Evolutionary conservation across 208 protist species (phyloP), one percentile per base, ranked within the genome.

Genomic region (Acanthamoeba culbertsoni): DNA sequence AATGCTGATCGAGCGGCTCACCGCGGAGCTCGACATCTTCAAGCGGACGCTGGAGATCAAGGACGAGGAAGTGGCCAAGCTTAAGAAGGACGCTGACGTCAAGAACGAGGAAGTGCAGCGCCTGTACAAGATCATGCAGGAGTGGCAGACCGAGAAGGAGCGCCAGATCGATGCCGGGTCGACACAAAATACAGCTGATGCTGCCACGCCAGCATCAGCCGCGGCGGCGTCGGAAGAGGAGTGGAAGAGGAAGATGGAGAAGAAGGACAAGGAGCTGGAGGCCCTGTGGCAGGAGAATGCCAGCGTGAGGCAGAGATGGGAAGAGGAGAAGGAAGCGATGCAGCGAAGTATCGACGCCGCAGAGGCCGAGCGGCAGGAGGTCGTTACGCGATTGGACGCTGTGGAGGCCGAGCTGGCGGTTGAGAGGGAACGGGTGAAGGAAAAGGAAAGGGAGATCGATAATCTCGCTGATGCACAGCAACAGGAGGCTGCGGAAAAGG

Each of bases 111-210:
- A 86, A 37, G 77, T 86, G 14, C 77, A 86, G 51, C 46, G 77
- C 77, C 77, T 86, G 42, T 86, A 86, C 77, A 53, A 86, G 51
- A 86, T 86, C 45, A 37, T 86, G 46, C 77, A 86, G 51, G 77
- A 89, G 31, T 63, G 46, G 79, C 51, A 89, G 40, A 37, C 33
- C 48, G 79, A 89, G 79, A 65, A 43, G 20, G 46, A 86, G 35
- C 43, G 51, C 35, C 42, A 59, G 28, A 37, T 57, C n/a, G 40
- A 37, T 5, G 35, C 68, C 0, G 63, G 16, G 63, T 12, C 18
- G 1, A 12, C 40, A 42, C 68, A 43, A 42, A 23, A 33, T 10
- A 14, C 35, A 28, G 10, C 20, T 6, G 40, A 6, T 51, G 14
- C 68, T 46, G 40, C 16, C 10, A 18, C 23, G 14, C 0, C 0